These are phyloP conservation scores for Thelonectria olida DNA, from an alignment of 2,329 filamentous ascomycete genomes.

Conservation along the genomic window DNA sequence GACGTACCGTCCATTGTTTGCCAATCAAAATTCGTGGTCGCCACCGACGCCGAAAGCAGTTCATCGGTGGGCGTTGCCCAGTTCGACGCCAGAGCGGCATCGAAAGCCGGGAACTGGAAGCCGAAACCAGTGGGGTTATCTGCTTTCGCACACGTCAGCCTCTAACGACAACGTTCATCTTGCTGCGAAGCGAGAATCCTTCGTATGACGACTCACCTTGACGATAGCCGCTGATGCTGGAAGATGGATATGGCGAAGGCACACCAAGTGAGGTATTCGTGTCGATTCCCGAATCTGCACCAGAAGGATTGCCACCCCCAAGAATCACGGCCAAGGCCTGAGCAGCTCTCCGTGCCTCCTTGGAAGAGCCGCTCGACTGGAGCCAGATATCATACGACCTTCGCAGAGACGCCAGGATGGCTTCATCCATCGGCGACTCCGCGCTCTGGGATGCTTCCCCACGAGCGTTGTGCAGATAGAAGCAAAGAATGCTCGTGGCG, in stretches of 20 bases:
- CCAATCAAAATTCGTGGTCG: background rate
- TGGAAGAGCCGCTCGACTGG: background rate
- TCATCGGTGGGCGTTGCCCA: background rate
- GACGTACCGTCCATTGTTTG: background rate
- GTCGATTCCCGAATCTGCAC: background rate
- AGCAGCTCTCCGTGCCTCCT: conserved; percentile 11
- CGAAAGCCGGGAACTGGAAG: conserved; percentile 7
- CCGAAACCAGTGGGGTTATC: background rate
- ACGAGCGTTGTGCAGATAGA: background rate
- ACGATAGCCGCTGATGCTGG: background rate
- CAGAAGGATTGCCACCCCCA: background rate
- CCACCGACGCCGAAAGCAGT: background rate
- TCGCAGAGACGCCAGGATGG: background rate
- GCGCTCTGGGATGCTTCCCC: background rate
- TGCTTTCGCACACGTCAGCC: background rate
- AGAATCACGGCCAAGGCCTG: conserved; percentile 4
- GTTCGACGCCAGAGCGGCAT: background rate
- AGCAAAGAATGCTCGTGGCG: conserved; percentile 20
- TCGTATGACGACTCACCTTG: background rate
- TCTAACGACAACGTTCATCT: background rate
- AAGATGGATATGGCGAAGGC: background rate
- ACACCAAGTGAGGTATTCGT: background rate
- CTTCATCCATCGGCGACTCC: background rate
- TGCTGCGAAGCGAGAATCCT: background rate
- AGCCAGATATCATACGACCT: conserved; percentile 12